phyloP scores from a whole-genome alignment of 306 rosid species.

The Quercus engelmannii region DNA sequence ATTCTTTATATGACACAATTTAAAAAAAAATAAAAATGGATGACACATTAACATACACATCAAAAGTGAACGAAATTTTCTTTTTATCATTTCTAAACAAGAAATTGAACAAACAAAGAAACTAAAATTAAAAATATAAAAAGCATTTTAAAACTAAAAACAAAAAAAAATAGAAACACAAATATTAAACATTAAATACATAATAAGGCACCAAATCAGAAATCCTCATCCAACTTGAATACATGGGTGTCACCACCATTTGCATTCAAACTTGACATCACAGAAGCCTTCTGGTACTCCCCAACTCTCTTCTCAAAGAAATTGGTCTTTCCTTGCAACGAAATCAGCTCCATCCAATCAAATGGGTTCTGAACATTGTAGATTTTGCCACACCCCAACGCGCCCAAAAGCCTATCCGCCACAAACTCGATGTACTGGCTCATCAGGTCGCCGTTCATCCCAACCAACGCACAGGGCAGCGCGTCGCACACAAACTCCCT shows the following conservation, averaged over 20 bases:
- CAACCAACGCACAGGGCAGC: conserved; percentile 73
- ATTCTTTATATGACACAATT: too few relatives aligned
- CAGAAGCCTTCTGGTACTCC: conserved; percentile 78
- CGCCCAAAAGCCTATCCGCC: conserved; percentile 65
- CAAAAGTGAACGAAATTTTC: too few relatives aligned
- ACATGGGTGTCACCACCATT: conserved; percentile 49
- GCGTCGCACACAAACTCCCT: conserved; percentile 83
- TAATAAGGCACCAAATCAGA: conserved; percentile 15
- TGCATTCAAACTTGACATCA: conserved; percentile 63
- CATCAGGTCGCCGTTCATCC: conserved; percentile 80
- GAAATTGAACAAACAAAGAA: too few relatives aligned
- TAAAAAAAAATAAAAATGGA: too few relatives aligned
- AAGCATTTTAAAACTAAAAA: too few relatives aligned
- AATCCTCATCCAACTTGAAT: conserved; percentile 69
- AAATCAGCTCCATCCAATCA: conserved; percentile 97
- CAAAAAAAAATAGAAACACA: too few relatives aligned
- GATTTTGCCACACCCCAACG: conserved; percentile 56
- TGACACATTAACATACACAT: too few relatives aligned
- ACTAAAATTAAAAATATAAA: too few relatives aligned
- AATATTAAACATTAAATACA: too few relatives aligned
- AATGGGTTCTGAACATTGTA: conserved; percentile 70
- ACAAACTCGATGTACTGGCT: conserved; percentile 77
- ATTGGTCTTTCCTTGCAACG: conserved; percentile 84
- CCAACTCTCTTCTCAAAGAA: conserved; percentile 90
- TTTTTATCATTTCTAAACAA: too few relatives aligned